Evolutionary conservation across 2,329 filamentous ascomycete species (phyloP).

Genomic region (Claviceps sp.): DNA sequence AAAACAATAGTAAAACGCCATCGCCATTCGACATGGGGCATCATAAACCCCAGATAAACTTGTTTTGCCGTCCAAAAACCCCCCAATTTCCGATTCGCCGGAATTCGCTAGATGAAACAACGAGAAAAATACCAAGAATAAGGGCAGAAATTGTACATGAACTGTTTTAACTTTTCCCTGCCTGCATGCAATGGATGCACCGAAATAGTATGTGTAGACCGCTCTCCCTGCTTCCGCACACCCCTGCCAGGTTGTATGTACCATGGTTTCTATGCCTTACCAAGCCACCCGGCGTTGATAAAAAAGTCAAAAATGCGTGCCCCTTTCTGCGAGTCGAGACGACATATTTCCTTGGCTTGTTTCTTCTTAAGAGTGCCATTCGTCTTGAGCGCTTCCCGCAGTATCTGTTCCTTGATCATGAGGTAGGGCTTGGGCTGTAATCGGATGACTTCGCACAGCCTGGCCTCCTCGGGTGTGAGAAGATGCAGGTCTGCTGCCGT

Average conservation of each 20-base stretch:
- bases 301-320: constrained; percentile 89
- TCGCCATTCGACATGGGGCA: background rate
- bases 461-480: constrained; percentile 68
- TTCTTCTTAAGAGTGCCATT: constrained; percentile 90
- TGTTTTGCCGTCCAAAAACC: background rate
- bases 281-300: constrained; percentile 83
- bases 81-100: background rate
- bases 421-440: constrained; percentile 90
- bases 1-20: background rate
- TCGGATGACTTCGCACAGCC: constrained; percentile 72
- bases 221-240: background rate
- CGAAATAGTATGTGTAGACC: background rate
- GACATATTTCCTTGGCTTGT: constrained; percentile 72
- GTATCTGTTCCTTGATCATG: constrained; percentile 83
- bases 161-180: too few species aligned
- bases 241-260: background rate
- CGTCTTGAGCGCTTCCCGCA: constrained; percentile 80
- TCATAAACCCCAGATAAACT: background rate
- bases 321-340: constrained; percentile 74
- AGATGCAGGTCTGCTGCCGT: constrained; percentile 74
- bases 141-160: background rate
- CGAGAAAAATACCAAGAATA: background rate
- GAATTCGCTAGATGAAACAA: background rate
- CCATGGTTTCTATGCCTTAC: constrained; percentile 52
- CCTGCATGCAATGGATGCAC: too few species aligned